Evolutionary conservation across 371 early-diverging fungal genomes (phyloP).

Genomic region (Syncephalastrum racemosum): DNA sequence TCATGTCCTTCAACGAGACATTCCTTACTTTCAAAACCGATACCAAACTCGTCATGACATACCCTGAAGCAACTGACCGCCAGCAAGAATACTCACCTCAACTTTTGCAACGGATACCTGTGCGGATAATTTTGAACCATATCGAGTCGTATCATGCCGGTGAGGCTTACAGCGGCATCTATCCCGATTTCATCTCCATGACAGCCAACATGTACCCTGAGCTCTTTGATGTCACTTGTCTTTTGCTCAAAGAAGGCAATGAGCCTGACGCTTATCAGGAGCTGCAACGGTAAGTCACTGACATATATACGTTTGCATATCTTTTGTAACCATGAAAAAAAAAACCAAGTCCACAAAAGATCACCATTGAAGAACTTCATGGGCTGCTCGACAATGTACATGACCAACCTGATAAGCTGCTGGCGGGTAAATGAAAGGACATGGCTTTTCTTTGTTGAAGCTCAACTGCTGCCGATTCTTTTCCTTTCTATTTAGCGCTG

Average conservation of each 20-base stretch:
- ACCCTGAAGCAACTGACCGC: conserved; percentile 4
- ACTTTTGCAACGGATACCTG: conserved; percentile 35
- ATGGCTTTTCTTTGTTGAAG: not conserved
- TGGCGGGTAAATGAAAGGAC: not conserved
- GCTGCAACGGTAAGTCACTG: not conserved
- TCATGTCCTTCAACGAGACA: conserved; percentile 40
- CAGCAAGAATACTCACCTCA: conserved; percentile 33
- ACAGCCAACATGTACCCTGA: conserved; percentile 50
- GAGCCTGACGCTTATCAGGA: conserved; percentile 13
- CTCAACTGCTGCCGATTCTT: not conserved
- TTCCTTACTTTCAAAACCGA: conserved; percentile 37
- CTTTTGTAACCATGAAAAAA: conserved; percentile 1
- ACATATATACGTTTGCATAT: not conserved
- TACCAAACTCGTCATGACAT: conserved; percentile 22
- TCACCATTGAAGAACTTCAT: too few species aligned
- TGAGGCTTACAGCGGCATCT: conserved; percentile 37
- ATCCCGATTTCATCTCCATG: conserved; percentile 41
- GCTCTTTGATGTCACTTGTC: conserved; percentile 46
- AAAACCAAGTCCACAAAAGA: too few species aligned
- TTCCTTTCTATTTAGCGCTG: not conserved
- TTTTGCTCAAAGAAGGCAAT: conserved; percentile 43
- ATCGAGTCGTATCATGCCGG: conserved; percentile 30
- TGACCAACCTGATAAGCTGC: too few species aligned
- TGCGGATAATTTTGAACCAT: conserved; percentile 42
- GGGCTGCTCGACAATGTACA: too few species aligned